phyloP scores from a whole-genome alignment of 352 stramenopile genomes.

The Phytopythium helicoides region DNA sequence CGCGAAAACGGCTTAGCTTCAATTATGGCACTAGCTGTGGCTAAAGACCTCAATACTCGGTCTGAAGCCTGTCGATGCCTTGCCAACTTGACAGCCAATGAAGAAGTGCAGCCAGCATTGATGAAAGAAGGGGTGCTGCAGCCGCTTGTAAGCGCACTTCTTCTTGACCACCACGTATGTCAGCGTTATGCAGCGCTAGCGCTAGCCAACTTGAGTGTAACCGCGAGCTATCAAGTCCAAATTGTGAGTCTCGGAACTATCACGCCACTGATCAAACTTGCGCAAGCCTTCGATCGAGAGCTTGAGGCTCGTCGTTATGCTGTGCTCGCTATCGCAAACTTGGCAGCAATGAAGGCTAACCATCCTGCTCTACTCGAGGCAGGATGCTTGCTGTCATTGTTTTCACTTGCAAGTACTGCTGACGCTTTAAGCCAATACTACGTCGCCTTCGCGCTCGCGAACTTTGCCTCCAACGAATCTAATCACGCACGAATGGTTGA shows the following conservation, averaged over 20 bases:
- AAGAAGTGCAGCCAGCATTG: conserved; percentile 89
- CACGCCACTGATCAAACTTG: conserved; percentile 85
- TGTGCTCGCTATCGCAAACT: conserved; percentile 93
- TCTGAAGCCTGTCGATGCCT: conserved; percentile 91
- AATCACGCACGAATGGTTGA: conserved; percentile 95
- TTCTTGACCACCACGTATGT: conserved; percentile 90
- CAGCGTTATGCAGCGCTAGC: conserved; percentile 92
- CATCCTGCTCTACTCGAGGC: conserved; percentile 92
- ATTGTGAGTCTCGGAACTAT: conserved; percentile 95
- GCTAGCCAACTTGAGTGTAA: conserved; percentile 94
- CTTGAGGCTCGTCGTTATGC: conserved; percentile 93
- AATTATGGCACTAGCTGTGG: conserved; percentile 90
- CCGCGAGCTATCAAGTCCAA: conserved; percentile 92
- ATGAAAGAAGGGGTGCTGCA: conserved; percentile 91
- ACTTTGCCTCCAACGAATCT: conserved; percentile 91
- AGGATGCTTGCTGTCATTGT: conserved; percentile 89
- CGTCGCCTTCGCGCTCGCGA: conserved; percentile 93
- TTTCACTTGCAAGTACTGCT: conserved; percentile 91
- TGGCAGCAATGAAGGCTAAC: conserved; percentile 94
- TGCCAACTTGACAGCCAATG: conserved; percentile 94
- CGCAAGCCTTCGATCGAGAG: conserved; percentile 85
- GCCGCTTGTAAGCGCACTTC: conserved; percentile 88
- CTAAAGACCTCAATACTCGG: conserved; percentile 89
- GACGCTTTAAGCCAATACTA: conserved; percentile 95
- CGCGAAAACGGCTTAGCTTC: conserved; percentile 93